Percentiles rank a stretch among this genome's conserved stretches.
Evolutionary conservation across 495 filamentous ascomycete species (phyloP).

Genomic region (Penicillium antarcticum): DNA sequence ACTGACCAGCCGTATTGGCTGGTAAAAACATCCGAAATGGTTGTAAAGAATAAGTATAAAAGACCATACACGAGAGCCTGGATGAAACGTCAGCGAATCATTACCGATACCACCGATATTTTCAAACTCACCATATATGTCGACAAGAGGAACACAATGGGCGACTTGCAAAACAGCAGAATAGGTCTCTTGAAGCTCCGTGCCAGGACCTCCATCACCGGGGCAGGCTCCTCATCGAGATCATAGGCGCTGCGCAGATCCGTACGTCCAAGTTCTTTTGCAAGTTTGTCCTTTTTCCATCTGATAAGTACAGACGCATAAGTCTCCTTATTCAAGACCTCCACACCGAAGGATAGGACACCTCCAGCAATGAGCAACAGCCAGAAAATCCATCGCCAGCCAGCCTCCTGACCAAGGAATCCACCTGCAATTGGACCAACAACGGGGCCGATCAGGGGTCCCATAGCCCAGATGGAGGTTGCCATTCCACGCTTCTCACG

Average conservation of each 20-base stretch:
- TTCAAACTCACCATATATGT: constrained; percentile 45
- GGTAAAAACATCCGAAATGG: constrained; percentile 61
- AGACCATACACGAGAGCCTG: constrained; percentile 57
- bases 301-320: constrained; percentile 51
- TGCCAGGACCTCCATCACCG: constrained; percentile 35
- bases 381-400: constrained; percentile 58
- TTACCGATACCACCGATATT: not conserved
- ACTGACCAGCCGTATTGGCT: constrained; percentile 52
- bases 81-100: not conserved
- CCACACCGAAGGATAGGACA: constrained; percentile 31
- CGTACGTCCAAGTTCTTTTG: constrained; percentile 33
- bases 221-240: not conserved
- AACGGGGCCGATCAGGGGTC: constrained; percentile 44
- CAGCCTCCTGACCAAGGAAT: constrained; percentile 45
- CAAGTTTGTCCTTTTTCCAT: constrained; percentile 44
- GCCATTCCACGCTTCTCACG: constrained; percentile 47
- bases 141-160: constrained; percentile 50
- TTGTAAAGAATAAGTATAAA: constrained; percentile 67
- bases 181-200: constrained; percentile 45
- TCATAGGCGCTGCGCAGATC: constrained; percentile 25
- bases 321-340: constrained; percentile 45
- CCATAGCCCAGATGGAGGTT: constrained; percentile 22
- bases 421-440: constrained; percentile 49
- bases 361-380: constrained; percentile 49
- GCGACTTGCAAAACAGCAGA: constrained; percentile 41